These are phyloP conservation scores for Ogataea minuta DNA, from an alignment of 805 yeast genomes.

Conservation along the genomic window DNA sequence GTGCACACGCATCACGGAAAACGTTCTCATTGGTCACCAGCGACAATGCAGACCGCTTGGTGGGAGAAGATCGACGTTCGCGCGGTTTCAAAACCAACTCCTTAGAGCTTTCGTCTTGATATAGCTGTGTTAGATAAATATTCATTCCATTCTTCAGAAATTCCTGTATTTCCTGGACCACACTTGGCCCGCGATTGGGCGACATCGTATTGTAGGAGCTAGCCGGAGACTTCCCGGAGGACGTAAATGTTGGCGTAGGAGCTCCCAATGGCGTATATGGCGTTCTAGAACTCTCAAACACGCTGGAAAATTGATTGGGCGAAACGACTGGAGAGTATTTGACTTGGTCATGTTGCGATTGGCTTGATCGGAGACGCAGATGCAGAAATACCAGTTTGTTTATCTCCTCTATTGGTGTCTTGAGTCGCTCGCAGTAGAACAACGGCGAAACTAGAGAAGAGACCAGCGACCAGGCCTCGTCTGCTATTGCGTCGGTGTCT, in stretches of 20 bases:
- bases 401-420: slow-evolving; percentile 56
- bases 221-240: slow-evolving; percentile 19
- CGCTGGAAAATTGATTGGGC: slow-evolving; percentile 5
- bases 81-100: slow-evolving; percentile 31
- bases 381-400: slow-evolving; percentile 45
- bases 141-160: slow-evolving; percentile 43
- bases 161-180: slow-evolving; percentile 46
- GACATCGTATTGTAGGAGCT: slow-evolving; percentile 19
- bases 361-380: slow-evolving; percentile 26
- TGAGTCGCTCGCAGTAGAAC: slow-evolving; percentile 46
- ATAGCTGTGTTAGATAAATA: slow-evolving; percentile 23
- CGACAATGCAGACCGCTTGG: slow-evolving; percentile 33
- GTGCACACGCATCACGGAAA: slow-evolving; percentile 37
- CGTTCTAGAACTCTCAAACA: slow-evolving; percentile 4
- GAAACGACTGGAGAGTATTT: slow-evolving; percentile 14
- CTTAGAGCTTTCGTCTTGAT: slow-evolving; percentile 29
- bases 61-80: slow-evolving; percentile 1
- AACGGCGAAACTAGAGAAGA: slow-evolving; percentile 43
- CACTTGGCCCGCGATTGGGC: slow-evolving; percentile 30
- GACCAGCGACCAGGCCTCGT: slow-evolving; percentile 50
- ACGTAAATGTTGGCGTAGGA: slow-evolving; percentile 25
- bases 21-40: slow-evolving; percentile 15
- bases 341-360: slow-evolving; percentile 5
- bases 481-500: slow-evolving; percentile 41
- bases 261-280: slow-evolving; percentile 23